Evolutionary conservation across 345 rosid genomes (phyloP).

Genomic region (Eucalyptus coolabah): DNA sequence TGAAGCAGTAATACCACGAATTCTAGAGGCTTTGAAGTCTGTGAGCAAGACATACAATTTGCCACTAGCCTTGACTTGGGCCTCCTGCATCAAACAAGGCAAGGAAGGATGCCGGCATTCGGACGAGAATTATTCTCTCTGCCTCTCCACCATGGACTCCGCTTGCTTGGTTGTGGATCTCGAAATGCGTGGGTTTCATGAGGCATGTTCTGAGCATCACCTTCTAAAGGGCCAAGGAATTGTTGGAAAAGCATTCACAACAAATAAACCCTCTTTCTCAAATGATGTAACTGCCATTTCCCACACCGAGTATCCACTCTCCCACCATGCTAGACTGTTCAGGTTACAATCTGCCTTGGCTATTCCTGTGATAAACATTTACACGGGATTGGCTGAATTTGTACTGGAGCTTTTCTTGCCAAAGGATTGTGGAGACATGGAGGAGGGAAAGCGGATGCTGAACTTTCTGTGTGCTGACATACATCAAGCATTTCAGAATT

Average conservation of each 20-base stretch:
- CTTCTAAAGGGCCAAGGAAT: slow-evolving; percentile 67
- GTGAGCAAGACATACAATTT: slow-evolving; percentile 44
- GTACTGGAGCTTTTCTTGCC: slow-evolving; percentile 29
- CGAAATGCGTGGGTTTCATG: slow-evolving; percentile 28
- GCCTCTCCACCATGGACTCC: slow-evolving; percentile 51
- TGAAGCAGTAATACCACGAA: slow-evolving; percentile 38
- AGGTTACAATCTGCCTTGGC: slow-evolving; percentile 14
- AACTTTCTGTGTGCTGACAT: not conserved
- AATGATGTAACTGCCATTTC: slow-evolving; percentile 46
- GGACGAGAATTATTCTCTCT: slow-evolving; percentile 41
- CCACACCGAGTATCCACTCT: slow-evolving; percentile 66
- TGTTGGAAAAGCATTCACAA: slow-evolving; percentile 63
- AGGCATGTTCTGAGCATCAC: slow-evolving; percentile 85
- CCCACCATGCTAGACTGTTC: slow-evolving; percentile 48
- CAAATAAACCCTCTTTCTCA: slow-evolving; percentile 46
- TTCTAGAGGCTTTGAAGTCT: slow-evolving; percentile 40
- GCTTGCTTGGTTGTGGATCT: slow-evolving; percentile 47
- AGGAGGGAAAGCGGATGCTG: not conserved
- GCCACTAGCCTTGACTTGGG: slow-evolving; percentile 86
- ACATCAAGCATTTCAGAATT: not conserved
- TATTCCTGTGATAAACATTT: slow-evolving; percentile 8
- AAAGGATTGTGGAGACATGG: slow-evolving; percentile 5
- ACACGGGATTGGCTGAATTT: slow-evolving; percentile 2
- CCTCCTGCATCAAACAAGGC: slow-evolving; percentile 48
- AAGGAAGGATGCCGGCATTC: slow-evolving; percentile 63